Base-by-base conservation (phyloP, 2,329 filamentous ascomycete genomes). In the Penicillium sp. region DNA sequence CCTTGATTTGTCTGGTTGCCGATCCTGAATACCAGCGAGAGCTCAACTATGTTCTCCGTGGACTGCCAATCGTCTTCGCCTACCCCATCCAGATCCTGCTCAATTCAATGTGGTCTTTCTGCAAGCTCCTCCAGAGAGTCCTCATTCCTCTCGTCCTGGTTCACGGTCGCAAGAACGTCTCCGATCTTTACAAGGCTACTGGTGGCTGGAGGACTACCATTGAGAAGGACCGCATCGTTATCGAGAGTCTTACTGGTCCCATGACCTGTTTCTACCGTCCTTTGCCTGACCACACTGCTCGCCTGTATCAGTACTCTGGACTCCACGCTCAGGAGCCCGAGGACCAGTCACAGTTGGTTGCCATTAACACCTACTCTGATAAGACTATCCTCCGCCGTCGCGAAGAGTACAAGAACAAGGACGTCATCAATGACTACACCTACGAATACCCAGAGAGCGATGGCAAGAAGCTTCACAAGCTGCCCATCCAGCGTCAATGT, bases 401-500 rank as follows among this genome's bases (percentile, higher is more conserved):
- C 6, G 50, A 52, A 39, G 50, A 52, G 26, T 52, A 52, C 50
- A 52, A 52, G 50, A 25, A 44, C 39, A 52, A 52, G 37, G 19
- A 43, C 19, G 50, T 52, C n/a, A 33, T 52, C 27, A 52, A 52
- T 21, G 50, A 52, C n/a, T 52, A 33, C 8, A 52, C 25, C 2
- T 52, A 52, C 21, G 50, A 52, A 26, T 52, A 52, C 19, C 26
- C 39, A 4, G 25, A 52, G 16, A 10, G n/a, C 10, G 19, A 13
- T 31, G 50, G 37, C 21, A 52, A 52, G 26, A 44, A 52, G 26
- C 50, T 45, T 7, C 50, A 26, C 26, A 52, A 52, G n/a, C 50
- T 52, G 14, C 50, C 50, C 19, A 52, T 52, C n/a, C 50, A 52
- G 50, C 50, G 50, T n/a, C 37, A 52, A 14, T 52, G 50, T 45